phyloP scores from a whole-genome alignment of 352 stramenopile genomes.

The Phytophthora uliginosa region DNA sequence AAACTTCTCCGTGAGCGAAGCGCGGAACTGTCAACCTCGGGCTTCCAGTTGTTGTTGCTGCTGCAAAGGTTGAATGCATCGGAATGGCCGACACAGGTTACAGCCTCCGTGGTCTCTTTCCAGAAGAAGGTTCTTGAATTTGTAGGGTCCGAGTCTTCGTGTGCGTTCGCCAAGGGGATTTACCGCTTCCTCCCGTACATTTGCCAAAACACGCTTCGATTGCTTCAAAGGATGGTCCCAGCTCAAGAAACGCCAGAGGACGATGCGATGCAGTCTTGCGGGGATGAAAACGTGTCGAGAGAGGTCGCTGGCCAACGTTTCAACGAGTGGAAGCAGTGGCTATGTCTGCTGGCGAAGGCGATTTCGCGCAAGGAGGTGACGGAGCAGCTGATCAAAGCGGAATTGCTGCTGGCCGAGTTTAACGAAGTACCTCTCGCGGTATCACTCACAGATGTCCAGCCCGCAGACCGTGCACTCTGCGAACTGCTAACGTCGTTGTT shows the following conservation, averaged over 20 bases:
- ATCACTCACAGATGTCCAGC: slow-evolving; percentile 16
- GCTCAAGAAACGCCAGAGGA: slow-evolving; percentile 18
- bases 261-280: slow-evolving; percentile 7
- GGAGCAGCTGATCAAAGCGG: slow-evolving; percentile 61
- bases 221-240: slow-evolving; percentile 31
- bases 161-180: slow-evolving; percentile 46
- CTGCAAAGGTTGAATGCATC: slow-evolving; percentile 45
- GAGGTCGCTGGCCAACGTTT: slow-evolving; percentile 31
- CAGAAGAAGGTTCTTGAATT: slow-evolving; percentile 52
- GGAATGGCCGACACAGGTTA: slow-evolving; percentile 14
- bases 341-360: slow-evolving; percentile 51
- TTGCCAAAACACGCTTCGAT: slow-evolving; percentile 53
- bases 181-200: slow-evolving; percentile 73
- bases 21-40: slow-evolving; percentile 46
- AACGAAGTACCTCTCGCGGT: slow-evolving; percentile 28
- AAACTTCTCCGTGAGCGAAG: slow-evolving; percentile 44
- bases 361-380: slow-evolving; percentile 65
- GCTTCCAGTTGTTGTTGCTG: slow-evolving; percentile 59
- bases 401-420: slow-evolving; percentile 57
- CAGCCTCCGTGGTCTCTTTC: slow-evolving; percentile 44
- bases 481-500: slow-evolving; percentile 57
- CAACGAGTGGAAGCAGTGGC: slow-evolving; percentile 60
- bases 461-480: slow-evolving; percentile 43
- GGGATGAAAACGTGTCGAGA: slow-evolving; percentile 10
- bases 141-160: slow-evolving; percentile 35